Percentiles rank a stretch among this genome's conserved stretches.
Conservation (phyloP, 805 yeast genomes). For the Candida incommunis region DNA sequence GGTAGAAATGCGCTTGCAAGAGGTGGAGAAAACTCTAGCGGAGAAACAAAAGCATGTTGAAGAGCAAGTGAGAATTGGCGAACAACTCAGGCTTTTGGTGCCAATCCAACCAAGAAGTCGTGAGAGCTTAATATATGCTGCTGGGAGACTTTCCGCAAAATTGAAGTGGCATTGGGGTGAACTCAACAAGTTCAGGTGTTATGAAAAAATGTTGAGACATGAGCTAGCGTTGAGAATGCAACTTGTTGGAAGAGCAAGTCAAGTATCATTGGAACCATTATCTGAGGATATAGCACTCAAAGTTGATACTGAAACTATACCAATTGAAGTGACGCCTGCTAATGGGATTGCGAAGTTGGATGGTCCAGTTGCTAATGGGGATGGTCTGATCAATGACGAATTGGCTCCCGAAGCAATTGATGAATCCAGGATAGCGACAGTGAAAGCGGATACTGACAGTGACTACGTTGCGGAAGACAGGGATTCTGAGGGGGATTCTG, state of each 20-base stretch:
- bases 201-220: slow-evolving; percentile 23
- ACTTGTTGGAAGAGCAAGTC: not conserved
- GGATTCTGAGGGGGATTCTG: too few relatives aligned
- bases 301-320: too few relatives aligned
- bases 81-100: slow-evolving; percentile 31
- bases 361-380: too few relatives aligned
- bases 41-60: slow-evolving; percentile 22
- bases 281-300: too few relatives aligned
- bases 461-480: too few relatives aligned
- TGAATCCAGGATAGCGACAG: too few relatives aligned
- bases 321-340: too few relatives aligned
- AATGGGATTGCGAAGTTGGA: too few relatives aligned
- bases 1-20: slow-evolving; percentile 6
- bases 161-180: slow-evolving; percentile 48
- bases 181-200: slow-evolving; percentile 29
- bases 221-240: slow-evolving; percentile 12
- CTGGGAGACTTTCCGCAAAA: slow-evolving; percentile 34
- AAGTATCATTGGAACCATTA: too few relatives aligned
- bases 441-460: too few relatives aligned
- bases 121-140: slow-evolving; percentile 31
- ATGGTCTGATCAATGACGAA: too few relatives aligned
- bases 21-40: slow-evolving; percentile 22
- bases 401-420: too few relatives aligned
- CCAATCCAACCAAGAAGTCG: slow-evolving; percentile 43
- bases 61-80: slow-evolving; percentile 23